These are phyloP conservation scores for Marvania coccoides DNA, from an alignment of 139 green algal genomes.

Conservation along the genomic window DNA sequence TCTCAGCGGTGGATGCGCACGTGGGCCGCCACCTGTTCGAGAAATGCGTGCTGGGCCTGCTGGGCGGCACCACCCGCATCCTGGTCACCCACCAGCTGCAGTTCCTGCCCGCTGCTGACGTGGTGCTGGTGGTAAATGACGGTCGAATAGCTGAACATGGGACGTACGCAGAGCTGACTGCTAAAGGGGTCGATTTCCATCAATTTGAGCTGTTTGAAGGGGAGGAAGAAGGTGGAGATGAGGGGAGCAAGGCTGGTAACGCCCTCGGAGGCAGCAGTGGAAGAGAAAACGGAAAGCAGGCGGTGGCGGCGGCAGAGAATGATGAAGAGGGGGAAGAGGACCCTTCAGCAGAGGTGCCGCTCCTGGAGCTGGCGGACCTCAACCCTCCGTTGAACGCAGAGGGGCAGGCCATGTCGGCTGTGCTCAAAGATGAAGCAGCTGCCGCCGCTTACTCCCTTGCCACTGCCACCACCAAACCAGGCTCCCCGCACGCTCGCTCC, in stretches of 20 bases:
- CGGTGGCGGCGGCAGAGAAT: not conserved
- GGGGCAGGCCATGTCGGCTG: no score
- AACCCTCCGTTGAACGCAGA: no score
- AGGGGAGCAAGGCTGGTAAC: not conserved
- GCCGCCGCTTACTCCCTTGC: no score
- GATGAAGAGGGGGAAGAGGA: not conserved
- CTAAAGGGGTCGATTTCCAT: constrained; percentile 42
- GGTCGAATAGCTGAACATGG: constrained; percentile 61
- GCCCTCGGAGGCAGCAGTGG: not conserved
- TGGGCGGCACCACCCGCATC: constrained; percentile 55
- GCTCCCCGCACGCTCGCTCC: no score
- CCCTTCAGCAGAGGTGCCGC: not conserved
- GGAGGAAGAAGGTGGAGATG: not conserved
- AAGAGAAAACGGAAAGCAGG: not conserved
- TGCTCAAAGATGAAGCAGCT: no score
- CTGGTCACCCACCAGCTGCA: constrained; percentile 85
- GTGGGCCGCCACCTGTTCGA: constrained; percentile 72
- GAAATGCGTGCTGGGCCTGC: constrained; percentile 48
- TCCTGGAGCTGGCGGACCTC: not conserved
- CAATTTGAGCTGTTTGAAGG: constrained; percentile 16
- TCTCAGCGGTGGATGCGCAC: constrained; percentile 85
- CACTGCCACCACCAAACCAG: no score
- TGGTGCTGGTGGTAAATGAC: constrained; percentile 74
- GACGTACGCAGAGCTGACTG: constrained; percentile 45
- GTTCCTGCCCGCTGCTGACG: constrained; percentile 76